Evolutionary conservation across 306 rosid species (phyloP), one percentile per base, ranked within the genome.

Genomic region (Ammopiptanthus mongolicus): DNA sequence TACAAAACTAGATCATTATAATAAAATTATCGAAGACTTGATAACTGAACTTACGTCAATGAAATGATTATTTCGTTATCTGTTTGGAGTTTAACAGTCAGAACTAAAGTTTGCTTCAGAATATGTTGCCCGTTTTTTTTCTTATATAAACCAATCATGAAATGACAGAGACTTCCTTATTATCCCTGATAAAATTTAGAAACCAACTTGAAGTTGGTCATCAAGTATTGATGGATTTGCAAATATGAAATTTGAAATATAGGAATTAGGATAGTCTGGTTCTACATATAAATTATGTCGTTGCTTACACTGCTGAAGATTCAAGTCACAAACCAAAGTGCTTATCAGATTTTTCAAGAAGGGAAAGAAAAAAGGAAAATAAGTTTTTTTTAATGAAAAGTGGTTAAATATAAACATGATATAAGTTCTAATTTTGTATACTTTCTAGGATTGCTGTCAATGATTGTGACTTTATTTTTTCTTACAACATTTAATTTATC

Each of bases 191-290:
- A 50, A 31, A 61, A 44, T 51, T 61, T 21, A 37, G 66, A 71
- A 78, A 22, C 65, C 59, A 39, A 48, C 76, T 59, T 60, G 69
- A 71, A 39, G 50, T 61, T 78, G 66, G 59, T 14, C 48, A 60
- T 78, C 70, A 3, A 51, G 8, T 63, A 62, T 63, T 71, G 60
- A 71, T 53, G 34, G 47, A 59, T 75, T n/a, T 5, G 19, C 17
- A 63, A 22, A 64, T 75, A 65, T 25, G 41, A 10, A 75, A 53
- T 71, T 13, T 71, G 73, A 39, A 51, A 47, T 70, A 5, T 36
- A 21, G 31, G 70, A 77, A 58, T 46, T 59, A 68, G 34, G 51
- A 46, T 55, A 22, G 63, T 69, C 55, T 57, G 46, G 71, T 50
- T 60, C 63, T 58, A 5, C 46, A 69, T 52, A 15, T 69, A 50